Conservation (phyloP, 441 rosid species). For the Pelargonium fulgidum region DNA sequence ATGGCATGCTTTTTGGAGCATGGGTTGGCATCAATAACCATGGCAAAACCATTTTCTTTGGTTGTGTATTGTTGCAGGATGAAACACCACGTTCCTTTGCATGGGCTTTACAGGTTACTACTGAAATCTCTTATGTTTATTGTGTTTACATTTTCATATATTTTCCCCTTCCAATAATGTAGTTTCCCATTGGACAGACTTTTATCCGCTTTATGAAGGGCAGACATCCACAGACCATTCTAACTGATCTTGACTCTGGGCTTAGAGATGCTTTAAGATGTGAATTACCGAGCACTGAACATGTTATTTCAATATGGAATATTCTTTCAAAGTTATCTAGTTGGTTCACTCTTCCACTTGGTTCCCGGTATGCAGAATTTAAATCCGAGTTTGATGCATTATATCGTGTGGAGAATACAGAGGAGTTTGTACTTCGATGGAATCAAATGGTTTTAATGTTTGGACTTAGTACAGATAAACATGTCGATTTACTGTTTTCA, state of each 20-base stretch:
- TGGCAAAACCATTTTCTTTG: slow-evolving; percentile 64
- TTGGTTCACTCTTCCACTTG: slow-evolving; percentile 73
- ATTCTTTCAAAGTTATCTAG: slow-evolving; percentile 59
- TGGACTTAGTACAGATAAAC: slow-evolving; percentile 72
- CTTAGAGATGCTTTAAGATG: slow-evolving; percentile 65
- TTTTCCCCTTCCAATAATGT: slow-evolving; percentile 21
- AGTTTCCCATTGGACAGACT: slow-evolving; percentile 52
- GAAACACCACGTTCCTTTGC: slow-evolving; percentile 55
- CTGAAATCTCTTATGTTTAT: slow-evolving; percentile 22
- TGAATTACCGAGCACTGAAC: slow-evolving; percentile 65
- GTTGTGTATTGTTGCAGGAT: slow-evolving; percentile 78
- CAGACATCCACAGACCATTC: slow-evolving; percentile 63
- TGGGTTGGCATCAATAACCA: slow-evolving; percentile 71
- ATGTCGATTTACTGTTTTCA: slow-evolving; percentile 58
- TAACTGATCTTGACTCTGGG: slow-evolving; percentile 73
- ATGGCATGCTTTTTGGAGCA: slow-evolving; percentile 68
- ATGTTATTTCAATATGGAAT: slow-evolving; percentile 57
- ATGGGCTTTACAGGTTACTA: slow-evolving; percentile 95
- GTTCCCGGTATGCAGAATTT: slow-evolving; percentile 63
- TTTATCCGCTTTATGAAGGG: slow-evolving; percentile 78
- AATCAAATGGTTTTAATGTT: slow-evolving; percentile 54
- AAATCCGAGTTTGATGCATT: slow-evolving; percentile 62
- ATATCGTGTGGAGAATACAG: slow-evolving; percentile 44
- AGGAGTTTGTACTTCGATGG: slow-evolving; percentile 84
- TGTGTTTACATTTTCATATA: slow-evolving; percentile 26